Evolutionary conservation across 108 stramenopile species (phyloP), one percentile per base, ranked within the genome.

Genomic region (Bacterosira constricta): DNA sequence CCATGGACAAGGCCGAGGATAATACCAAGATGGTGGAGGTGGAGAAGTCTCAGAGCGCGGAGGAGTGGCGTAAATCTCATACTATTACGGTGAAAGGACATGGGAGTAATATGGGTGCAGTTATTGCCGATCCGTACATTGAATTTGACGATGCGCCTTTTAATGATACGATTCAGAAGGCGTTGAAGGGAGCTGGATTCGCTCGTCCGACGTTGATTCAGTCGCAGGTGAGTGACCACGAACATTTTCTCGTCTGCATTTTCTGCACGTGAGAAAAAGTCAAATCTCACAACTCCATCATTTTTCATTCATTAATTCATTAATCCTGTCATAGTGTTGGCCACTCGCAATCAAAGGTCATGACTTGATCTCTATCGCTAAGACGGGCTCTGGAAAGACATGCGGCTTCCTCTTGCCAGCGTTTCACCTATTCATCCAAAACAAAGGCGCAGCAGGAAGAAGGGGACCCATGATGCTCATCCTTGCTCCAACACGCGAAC

Each of bases 321-420:
- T 49, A 12, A 11, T 36, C 13, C 21, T 51, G 20, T 8, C 51
- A 36, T 37, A 85, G 83, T 84, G 93, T 3, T 97, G 96, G 86
- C 97, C 98, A 34, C 91, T 98, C 61, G 97, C 96, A 21, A 65
- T 96, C 13, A 69, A 73, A 17, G 94, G 92, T 10, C 66, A 83
- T 8, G 99, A 99, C 83, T 79, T 99, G 69, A 99, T 99, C 81
- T 96, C 84, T 42, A 97, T 98, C 75, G 99, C 99, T 41, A 98
- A 99, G 73, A 99, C 99, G 7, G 99, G 99, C 20, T 90, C 88
- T 42, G 99, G 96, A 44, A 91, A 94, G 69, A 99, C 99, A 21
- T 96, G 93, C 38, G 99, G 96, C 10, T 99, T 99, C 82, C 82
- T 99, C 42, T 72, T 99, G 44, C 99, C 99, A 21, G 85, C 88